Percentiles rank a stretch among this genome's conserved stretches.
Conservation (phyloP, 2,329 filamentous ascomycete genomes). For the Trichoderma hamatum region DNA sequence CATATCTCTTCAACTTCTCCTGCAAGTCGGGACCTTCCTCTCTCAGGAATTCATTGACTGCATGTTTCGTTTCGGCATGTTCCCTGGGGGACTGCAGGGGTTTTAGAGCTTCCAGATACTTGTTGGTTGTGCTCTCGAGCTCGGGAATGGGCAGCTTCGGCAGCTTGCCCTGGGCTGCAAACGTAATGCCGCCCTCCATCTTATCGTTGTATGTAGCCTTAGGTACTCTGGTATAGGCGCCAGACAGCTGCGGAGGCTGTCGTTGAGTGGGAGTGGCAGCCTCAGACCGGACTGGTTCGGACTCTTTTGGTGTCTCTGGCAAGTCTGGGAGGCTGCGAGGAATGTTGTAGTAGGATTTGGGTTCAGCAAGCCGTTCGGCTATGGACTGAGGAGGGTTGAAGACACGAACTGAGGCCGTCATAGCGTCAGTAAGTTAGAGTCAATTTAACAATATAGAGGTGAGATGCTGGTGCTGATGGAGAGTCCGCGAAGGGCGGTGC, state of each 20-base stretch:
- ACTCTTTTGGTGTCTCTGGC: conserved; percentile 29
- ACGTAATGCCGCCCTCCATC: conserved; percentile 76
- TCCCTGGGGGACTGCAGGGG: conserved; percentile 82
- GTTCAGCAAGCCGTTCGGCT: conserved; percentile 65
- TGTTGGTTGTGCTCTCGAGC: conserved; percentile 74
- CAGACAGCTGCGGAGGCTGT: conserved; percentile 33
- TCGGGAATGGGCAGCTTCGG: conserved; percentile 93
- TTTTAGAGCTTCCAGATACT: conserved; percentile 76
- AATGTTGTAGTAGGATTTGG: conserved; percentile 39
- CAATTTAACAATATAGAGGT: conserved; percentile 68
- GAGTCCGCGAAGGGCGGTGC: conserved; percentile 82
- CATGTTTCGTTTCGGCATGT: conserved; percentile 77
- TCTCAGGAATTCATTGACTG: conserved; percentile 80
- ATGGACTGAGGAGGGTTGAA: conserved; percentile 69
- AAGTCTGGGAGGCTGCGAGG: conserved; percentile 46
- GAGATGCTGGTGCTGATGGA: conserved; percentile 80
- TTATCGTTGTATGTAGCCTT: conserved; percentile 58
- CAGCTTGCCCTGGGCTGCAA: conserved; percentile 82
- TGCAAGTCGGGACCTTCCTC: conserved; percentile 83
- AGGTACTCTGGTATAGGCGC: conserved; percentile 49
- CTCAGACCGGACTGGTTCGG: neutral
- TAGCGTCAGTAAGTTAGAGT: conserved; percentile 38
- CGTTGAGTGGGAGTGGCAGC: conserved; percentile 1
- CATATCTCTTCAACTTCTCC: conserved; percentile 87
- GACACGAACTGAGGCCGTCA: conserved; percentile 44